Base-by-base conservation (phyloP, 805 yeast genomes). In the Candida suzukii region DNA sequence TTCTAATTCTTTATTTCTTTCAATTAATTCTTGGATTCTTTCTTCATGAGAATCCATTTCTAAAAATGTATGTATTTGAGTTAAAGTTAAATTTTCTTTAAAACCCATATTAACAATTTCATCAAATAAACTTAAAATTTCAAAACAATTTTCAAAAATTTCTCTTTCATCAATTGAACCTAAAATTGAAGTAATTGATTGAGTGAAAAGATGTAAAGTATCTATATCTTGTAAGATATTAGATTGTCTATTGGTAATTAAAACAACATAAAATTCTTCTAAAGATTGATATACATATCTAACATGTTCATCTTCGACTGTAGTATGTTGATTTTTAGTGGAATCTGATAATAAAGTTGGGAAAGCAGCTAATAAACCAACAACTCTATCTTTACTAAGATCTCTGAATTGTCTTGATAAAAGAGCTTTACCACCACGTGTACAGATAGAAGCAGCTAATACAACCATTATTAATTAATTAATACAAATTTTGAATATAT, bases 11-110 rank as follows among this genome's bases (percentile, higher is more conserved):
- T 93, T 93, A 70, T 93, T 93, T 63, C 90, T 80, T 66, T 88
- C 98, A 54, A 93, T 93, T 60, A 93, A 90, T 61, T 93, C 97
- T 70, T 93, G 98, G 58, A 95, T 91, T 71, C 87, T 91, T 67
- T 93, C 99, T 66, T 93, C 99, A 61, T 93, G 97, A 32, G 95
- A 85, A 66, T 93, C 98, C 98, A 93, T 91, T 59, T 88, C 91
- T 68, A 93, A 70, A 65, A 86, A 91, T 12, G 95, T 86, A 61
- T 77, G 79, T 48, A 93, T 84, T 67, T 93, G 98, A 45, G 80
- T 62, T 49, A 83, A 61, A 1, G 93, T 78, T 49, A 91, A 68
- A 63, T 88, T 84, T 62, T 93, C 99, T 50, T 86, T 80, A 68
- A 83, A 88, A 16, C 99, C 99, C 65, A 87, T 70, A 40, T 80